Evolutionary conservation across 768 basidiomycete species (phyloP), one percentile per base, ranked within the genome.

Genomic region (Boletus rex-veris): DNA sequence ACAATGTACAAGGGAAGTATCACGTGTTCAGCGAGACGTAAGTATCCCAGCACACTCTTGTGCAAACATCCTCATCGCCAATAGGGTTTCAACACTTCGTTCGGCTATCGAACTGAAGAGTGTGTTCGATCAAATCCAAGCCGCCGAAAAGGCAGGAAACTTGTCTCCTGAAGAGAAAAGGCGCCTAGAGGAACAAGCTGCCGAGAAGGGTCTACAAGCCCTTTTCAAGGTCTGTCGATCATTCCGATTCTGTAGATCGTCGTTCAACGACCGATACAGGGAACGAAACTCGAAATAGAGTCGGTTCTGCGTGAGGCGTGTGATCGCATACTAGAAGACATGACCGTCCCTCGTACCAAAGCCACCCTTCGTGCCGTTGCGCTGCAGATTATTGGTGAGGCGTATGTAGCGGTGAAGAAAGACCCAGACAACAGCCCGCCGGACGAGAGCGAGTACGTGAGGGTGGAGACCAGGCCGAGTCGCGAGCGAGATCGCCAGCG

Each of bases 1-100:
- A 95, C 69, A 91, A 91, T 51, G 90, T 93, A 3, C 90, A 92
- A 68, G 90, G 89, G 12, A 93, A 92, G 73, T 94, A 92, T 46
- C 92, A 95, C 64, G 88, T 94, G 16, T 90, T 96, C 71, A 92
- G 90, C 66, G 92, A 94, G 75, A 93, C 91, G 89, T 90, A 58
- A 61, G 89, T 76, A 36, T 53, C n/a, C 26, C 18, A 43, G 26
- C 9, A 37, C 43, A 16, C 48, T 44, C 31, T 31, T 8, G 26
- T 40, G 10, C 18, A 30, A 47, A 45, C 43, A 19, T 24, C 40
- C 55, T 58, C n/a, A 58, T 36, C 38, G 21, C 35, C 31, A 45
- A 35, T 38, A 92, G 89, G 8, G 89, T 93, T 15, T 92, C 90
- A 9, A 93, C 91, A 0, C 71, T 93, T 12, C 84, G 90, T 19